Base-by-base conservation (phyloP, 2,329 filamentous ascomycete genomes). In the Dothideomycetes sp. region DNA sequence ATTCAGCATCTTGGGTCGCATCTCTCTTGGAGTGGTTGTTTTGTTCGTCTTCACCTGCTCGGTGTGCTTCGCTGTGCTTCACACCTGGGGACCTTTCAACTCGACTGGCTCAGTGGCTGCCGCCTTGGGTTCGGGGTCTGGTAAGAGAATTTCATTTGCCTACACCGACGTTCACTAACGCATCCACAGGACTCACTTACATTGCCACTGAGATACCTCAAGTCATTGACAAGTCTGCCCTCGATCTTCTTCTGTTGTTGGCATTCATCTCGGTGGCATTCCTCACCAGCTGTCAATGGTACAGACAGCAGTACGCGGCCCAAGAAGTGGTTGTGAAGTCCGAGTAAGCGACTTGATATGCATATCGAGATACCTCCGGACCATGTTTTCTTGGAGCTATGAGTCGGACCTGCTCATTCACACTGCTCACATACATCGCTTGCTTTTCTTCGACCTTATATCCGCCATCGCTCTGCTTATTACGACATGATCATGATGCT, bases 291-390 rank as follows among this genome's bases (percentile, higher is more conserved):
- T 33, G 28, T 22, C 30, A 33, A 22, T 41, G 37, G 37, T 41
- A 41, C 30, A 41, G 28, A 28, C 37, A 32, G 22, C 37, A 41
- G 22, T n/a, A n/a, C n/a, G n/a, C n/a, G n/a, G n/a, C n/a, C n/a
- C n/a, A n/a, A n/a, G n/a, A n/a, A n/a, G n/a, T n/a, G n/a, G n/a
- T n/a, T n/a, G n/a, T n/a, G n/a, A n/a, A n/a, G n/a, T n/a, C n/a
- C n/a, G n/a, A n/a, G n/a, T n/a, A n/a, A n/a, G n/a, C n/a, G n/a
- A n/a, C n/a, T n/a, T n/a, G n/a, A n/a, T n/a, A n/a, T n/a, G n/a
- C n/a, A n/a, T n/a, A n/a, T n/a, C n/a, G n/a, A n/a, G n/a, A n/a
- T n/a, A n/a, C n/a, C n/a, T n/a, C n/a, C n/a, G n/a, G n/a, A n/a
- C n/a, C n/a, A n/a, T n/a, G n/a, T n/a, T n/a, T n/a, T n/a, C n/a